phyloP scores from a whole-genome alignment of 1,284 basidiomycete genomes.

The Ganoderma leucocontextum region DNA sequence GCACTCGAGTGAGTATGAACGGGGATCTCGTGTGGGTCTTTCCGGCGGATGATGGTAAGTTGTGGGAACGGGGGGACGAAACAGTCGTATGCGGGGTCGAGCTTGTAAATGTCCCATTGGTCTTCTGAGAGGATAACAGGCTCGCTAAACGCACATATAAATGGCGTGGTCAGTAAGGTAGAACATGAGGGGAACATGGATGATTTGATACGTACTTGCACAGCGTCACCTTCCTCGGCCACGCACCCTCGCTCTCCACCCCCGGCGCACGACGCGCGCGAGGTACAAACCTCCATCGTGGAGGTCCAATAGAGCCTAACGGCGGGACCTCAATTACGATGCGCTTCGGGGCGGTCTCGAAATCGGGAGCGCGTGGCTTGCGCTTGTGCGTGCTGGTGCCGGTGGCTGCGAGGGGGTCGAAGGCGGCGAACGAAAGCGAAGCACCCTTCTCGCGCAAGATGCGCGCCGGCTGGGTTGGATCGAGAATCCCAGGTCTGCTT shows the following conservation, averaged over 20 bases:
- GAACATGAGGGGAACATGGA: not conserved
- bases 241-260: conserved; percentile 68
- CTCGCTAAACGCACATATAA: conserved; percentile 48
- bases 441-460: conserved; percentile 63
- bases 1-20: conserved; percentile 1
- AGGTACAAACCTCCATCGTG: conserved; percentile 79
- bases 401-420: conserved; percentile 69
- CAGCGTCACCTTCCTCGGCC: conserved; percentile 70
- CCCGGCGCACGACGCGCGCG: conserved; percentile 64
- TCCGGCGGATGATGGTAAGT: conserved; percentile 41
- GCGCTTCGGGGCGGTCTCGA: conserved; percentile 64
- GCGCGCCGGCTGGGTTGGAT: conserved; percentile 63
- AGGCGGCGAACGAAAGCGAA: conserved; percentile 69
- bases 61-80: conserved; percentile 56
- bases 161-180: not conserved
- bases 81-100: conserved; percentile 75
- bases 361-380: conserved; percentile 41
- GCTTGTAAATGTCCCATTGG: conserved; percentile 85
- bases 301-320: conserved; percentile 23
- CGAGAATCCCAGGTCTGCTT: conserved; percentile 62
- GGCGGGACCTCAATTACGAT: conserved; percentile 72
- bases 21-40: conserved; percentile 15
- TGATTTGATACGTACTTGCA: conserved; percentile 62
- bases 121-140: conserved; percentile 65
- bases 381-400: conserved; percentile 49